Conservation (phyloP, 441 rosid genomes). For the Adansonia rubrostipa region DNA sequence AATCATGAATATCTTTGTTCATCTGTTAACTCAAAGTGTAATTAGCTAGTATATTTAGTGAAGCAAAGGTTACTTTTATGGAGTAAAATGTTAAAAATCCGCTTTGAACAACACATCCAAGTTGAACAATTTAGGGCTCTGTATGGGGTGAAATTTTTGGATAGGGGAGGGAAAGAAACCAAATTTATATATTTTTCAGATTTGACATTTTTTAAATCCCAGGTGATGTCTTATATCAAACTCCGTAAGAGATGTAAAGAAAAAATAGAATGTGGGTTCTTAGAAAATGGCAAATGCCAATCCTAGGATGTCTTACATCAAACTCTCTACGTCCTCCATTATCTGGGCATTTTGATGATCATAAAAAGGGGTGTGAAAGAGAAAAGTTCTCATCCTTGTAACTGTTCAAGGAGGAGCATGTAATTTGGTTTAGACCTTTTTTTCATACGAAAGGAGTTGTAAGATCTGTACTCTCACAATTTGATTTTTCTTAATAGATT, state of each 20-base stretch:
- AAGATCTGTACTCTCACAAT: background rate
- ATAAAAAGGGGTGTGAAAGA: background rate
- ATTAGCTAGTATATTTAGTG: background rate
- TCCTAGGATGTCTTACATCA: background rate
- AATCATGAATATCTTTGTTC: background rate
- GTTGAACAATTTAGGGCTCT: background rate
- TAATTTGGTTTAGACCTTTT: background rate
- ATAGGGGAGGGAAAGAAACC: background rate
- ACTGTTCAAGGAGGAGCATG: background rate
- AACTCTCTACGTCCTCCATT: background rate
- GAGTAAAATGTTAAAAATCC: background rate
- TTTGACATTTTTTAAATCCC: background rate
- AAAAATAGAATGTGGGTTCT: background rate
- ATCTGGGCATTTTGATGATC: background rate
- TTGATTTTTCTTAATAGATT: background rate
- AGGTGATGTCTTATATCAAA: slow-evolving; percentile 9
- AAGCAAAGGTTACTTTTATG: background rate
- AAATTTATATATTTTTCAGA: background rate
- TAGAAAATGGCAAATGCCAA: slow-evolving; percentile 1
- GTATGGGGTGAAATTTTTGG: background rate
- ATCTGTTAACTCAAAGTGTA: background rate
- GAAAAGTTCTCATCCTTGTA: background rate
- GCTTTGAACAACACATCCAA: background rate
- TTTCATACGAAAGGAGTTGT: background rate
- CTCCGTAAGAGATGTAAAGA: background rate